A percentile compares a stretch with the other conserved stretches of the same genome.
These are phyloP conservation scores for Chytridium lagenaria DNA, from an alignment of 371 early-diverging fungal species.

Conservation along the genomic window DNA sequence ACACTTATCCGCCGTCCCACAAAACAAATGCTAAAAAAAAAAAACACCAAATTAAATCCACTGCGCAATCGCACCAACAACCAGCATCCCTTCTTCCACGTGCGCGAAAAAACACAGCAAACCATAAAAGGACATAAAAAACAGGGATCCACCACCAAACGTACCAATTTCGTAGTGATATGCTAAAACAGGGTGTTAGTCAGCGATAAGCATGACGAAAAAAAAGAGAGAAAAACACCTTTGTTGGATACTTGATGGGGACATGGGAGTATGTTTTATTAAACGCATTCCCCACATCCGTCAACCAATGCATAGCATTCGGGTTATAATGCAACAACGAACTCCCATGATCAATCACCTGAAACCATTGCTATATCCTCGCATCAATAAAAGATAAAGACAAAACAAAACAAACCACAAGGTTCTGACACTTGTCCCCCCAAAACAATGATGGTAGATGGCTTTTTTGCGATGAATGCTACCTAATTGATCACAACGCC, in stretches of 20 bases:
- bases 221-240: background rate
- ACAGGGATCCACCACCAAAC: too few species aligned
- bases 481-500: too few species aligned
- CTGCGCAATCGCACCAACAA: too few species aligned
- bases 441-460: too few species aligned
- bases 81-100: too few species aligned
- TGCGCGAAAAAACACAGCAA: too few species aligned
- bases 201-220: conserved; percentile 24
- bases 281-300: background rate
- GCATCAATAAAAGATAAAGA: background rate
- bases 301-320: background rate
- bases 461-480: too few species aligned
- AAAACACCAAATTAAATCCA: too few species aligned
- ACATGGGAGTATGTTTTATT: background rate
- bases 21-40: conserved; percentile 28
- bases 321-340: conserved; percentile 23
- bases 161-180: conserved; percentile 35
- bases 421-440: too few species aligned
- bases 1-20: conserved; percentile 30
- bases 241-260: background rate
- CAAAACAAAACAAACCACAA: conserved; percentile 26
- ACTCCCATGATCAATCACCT: conserved; percentile 34
- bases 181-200: conserved; percentile 20
- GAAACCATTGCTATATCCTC: conserved; percentile 44
- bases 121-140: too few species aligned